Evolutionary conservation across 2,329 filamentous ascomycete species (phyloP), one percentile per base, ranked within the genome.

Genomic region (Rhynchosporium agropyri): DNA sequence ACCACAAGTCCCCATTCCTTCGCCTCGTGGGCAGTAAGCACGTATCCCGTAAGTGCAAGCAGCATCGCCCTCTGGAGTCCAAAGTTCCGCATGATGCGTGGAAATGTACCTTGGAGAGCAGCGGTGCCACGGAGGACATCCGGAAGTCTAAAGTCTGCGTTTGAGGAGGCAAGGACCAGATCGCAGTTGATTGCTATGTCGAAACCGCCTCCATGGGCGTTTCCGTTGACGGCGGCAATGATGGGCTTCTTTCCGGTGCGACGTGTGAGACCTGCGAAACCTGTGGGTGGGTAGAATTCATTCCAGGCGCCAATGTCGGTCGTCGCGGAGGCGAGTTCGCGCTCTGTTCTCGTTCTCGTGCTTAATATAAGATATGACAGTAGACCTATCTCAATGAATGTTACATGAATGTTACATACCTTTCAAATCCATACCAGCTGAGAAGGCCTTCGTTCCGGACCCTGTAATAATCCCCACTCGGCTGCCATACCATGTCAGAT

Each of bases 71-170:
- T 60, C 28, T 78, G 69, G 38, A 79, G 66, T 0, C 76, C 79
- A 50, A 85, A 75, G 65, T 84, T 82, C 63, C 80, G 79, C 60
- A 49, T 58, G 7, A 69, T 40, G 78, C 66, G 60, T 3, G 67
- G 63, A 2, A 87, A 73, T 5, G 80, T 83, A 36, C 85, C 85
- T 0, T 83, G 83, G 0, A 84, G 76, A 5, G 84, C 82, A 1
- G 81, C 81, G 2, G 87, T 83, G 2, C 85, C 85, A 31, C 83
- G 78, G 40, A 82, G 79, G n/a, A 84, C 82, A 71, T 87, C 85
- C 0, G 84, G 84, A 0, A 87, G 75, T 3, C 80, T 77, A 65
- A 88, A 86, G 3, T 76, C 78, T 0, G 84, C 83, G 33, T 75
- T 77, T 0, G 77, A 74, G 0, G 81, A 78, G 3, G 83, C 83